Conservation (phyloP, 371 early-diverging fungal species). For the Cokeromyces recurvatus region DNA sequence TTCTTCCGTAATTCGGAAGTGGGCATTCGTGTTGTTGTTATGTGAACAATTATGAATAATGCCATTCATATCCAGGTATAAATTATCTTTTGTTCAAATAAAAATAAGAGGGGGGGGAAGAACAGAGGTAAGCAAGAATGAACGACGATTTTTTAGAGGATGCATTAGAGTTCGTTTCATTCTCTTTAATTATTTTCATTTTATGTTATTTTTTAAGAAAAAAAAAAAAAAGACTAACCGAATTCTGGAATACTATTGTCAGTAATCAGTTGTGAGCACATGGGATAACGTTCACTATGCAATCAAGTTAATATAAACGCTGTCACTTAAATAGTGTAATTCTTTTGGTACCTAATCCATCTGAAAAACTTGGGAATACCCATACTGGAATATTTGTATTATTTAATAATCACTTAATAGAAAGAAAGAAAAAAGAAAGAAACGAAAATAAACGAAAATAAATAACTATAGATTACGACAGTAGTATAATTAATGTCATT, state of each 20-base stretch:
- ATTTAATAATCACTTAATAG: background rate
- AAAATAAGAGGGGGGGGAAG: background rate
- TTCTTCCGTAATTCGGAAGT: slow-evolving; percentile 79
- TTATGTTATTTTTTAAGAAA: too few relatives aligned
- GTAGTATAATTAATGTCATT: too few relatives aligned
- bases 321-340: too few relatives aligned
- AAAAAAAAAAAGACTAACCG: slow-evolving; percentile 62
- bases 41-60: slow-evolving; percentile 99
- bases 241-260: slow-evolving; percentile 92
- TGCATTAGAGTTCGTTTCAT: too few relatives aligned
- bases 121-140: background rate
- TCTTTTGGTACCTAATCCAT: slow-evolving; percentile 69
- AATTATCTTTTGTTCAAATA: slow-evolving; percentile 56
- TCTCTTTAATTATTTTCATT: too few relatives aligned
- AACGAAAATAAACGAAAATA: too few relatives aligned
- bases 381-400: too few relatives aligned
- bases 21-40: slow-evolving; percentile 81
- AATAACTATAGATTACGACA: too few relatives aligned
- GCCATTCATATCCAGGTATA: slow-evolving; percentile 99
- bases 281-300: slow-evolving; percentile 93
- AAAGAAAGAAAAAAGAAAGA: background rate
- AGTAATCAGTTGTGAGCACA: slow-evolving; percentile 82
- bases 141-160: background rate
- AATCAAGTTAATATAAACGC: too few relatives aligned
- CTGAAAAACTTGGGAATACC: slow-evolving; percentile 90